A percentile compares a stretch with the other conserved stretches of the same genome.
These are phyloP conservation scores for Crassisporium funariophilum DNA, from an alignment of 768 basidiomycete species.

Conservation along the genomic window DNA sequence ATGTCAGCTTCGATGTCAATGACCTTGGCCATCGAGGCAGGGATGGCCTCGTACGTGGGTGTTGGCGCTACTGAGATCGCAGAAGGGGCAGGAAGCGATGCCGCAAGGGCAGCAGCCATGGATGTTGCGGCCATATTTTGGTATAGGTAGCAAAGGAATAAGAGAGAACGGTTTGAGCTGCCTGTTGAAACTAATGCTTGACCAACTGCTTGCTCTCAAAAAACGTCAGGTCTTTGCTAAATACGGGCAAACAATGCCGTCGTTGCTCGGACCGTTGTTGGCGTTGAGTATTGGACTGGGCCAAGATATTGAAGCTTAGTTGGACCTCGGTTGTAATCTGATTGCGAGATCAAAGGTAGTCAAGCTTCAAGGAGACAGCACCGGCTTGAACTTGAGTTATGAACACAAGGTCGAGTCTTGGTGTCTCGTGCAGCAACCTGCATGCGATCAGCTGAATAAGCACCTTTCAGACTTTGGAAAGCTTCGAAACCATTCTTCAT, in stretches of 20 bases:
- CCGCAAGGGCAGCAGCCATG: constrained; percentile 92
- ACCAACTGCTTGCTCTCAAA: constrained; percentile 8
- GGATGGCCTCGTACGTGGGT: constrained; percentile 83
- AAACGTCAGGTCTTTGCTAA: constrained; percentile 29
- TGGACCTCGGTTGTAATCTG: too few relatives aligned
- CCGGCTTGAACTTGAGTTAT: too few relatives aligned
- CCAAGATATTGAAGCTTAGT: too few relatives aligned
- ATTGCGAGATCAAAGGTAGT: too few relatives aligned
- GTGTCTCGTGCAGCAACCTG: too few relatives aligned
- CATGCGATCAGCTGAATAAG: too few relatives aligned
- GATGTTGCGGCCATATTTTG: constrained; percentile 69
- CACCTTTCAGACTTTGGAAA: neutral
- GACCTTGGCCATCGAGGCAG: constrained; percentile 88
- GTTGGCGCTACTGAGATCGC: constrained; percentile 61
- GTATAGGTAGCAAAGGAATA: constrained; percentile 9
- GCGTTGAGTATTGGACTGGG: too few relatives aligned
- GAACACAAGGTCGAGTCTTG: too few relatives aligned
- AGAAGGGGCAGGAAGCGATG: constrained; percentile 71
- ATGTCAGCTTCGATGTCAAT: constrained; percentile 94
- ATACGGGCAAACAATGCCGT: constrained; percentile 31
- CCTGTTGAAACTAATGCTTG: neutral
- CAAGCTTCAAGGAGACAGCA: too few relatives aligned
- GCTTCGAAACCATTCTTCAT: neutral
- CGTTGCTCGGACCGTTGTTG: neutral
- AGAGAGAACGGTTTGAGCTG: constrained; percentile 2